These are phyloP conservation scores for Aschersonia sp. DNA, from an alignment of 2,329 filamentous ascomycete species.

Conservation along the genomic window DNA sequence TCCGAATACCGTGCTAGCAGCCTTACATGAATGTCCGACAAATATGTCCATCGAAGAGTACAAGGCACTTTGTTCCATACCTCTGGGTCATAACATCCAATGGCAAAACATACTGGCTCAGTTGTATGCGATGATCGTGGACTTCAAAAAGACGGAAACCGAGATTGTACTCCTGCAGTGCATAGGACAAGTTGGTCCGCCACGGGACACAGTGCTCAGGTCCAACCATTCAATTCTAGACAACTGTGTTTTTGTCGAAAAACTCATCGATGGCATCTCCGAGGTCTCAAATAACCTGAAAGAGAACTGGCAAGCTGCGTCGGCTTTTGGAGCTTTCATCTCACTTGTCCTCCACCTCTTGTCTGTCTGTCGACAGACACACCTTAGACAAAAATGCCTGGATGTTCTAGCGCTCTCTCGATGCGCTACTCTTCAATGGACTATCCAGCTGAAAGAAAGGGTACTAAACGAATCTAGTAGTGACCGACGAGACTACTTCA, in stretches of 20 bases:
- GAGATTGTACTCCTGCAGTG: constrained; percentile 9
- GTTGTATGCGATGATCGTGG: constrained; percentile 8
- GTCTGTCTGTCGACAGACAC: background rate
- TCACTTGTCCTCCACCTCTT: background rate
- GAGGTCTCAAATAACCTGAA: background rate
- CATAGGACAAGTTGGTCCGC: constrained; percentile 8
- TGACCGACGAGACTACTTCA: background rate
- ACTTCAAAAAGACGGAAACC: constrained; percentile 11
- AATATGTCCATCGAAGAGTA: constrained; percentile 38
- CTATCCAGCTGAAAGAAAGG: background rate
- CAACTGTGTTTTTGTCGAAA: background rate
- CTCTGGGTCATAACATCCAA: constrained; percentile 6
- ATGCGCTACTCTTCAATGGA: background rate
- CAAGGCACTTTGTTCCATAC: constrained; percentile 18
- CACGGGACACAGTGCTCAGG: background rate
- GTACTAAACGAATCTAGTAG: background rate
- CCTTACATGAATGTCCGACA: constrained; percentile 29
- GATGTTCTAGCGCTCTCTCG: background rate
- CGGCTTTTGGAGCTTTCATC: background rate
- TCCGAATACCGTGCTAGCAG: constrained; percentile 38
- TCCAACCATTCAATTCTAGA: constrained; percentile 4
- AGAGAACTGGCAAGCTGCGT: constrained; percentile 3
- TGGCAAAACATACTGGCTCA: constrained; percentile 11
- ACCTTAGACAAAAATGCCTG: background rate
- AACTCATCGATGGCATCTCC: constrained; percentile 1